These are phyloP conservation scores for Nissolia schottii DNA, from an alignment of 306 rosid genomes.

Conservation along the genomic window DNA sequence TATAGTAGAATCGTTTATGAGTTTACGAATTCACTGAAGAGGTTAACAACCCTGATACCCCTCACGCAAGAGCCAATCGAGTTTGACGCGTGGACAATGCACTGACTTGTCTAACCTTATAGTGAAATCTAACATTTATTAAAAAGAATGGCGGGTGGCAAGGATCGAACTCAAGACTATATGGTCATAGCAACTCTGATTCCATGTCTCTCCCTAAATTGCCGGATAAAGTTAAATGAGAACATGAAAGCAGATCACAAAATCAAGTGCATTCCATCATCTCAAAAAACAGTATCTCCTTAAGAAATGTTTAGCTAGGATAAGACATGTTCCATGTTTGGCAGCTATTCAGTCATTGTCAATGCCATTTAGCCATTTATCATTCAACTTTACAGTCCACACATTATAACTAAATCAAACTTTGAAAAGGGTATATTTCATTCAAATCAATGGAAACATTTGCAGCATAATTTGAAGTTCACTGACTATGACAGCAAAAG, in stretches of 20 bases:
- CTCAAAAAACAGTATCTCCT: not conserved
- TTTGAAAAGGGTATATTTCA: not conserved
- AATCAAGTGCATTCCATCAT: not conserved
- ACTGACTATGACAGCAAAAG: constrained; percentile 6
- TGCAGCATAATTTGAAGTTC: not conserved
- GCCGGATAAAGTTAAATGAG: no score
- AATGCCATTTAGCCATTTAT: constrained; percentile 6
- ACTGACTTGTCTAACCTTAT: no score
- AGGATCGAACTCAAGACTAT: no score
- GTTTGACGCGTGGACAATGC: no score
- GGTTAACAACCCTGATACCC: no score
- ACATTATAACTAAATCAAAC: not conserved
- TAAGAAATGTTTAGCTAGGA: not conserved
- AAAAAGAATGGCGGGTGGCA: no score
- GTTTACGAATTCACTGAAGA: no score
- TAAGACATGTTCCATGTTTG: constrained; percentile 4
- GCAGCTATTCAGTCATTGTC: constrained; percentile 5
- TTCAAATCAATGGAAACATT: constrained; percentile 11
- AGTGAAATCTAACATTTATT: no score
- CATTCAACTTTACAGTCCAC: not conserved
- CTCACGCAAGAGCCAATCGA: no score
- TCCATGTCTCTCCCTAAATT: no score
- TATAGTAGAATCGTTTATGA: no score
- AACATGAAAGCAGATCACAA: not conserved
- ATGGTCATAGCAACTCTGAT: no score